Conservation (phyloP, 2,329 filamentous ascomycete species). For the Sclerotinia sclerotiorum region DNA sequence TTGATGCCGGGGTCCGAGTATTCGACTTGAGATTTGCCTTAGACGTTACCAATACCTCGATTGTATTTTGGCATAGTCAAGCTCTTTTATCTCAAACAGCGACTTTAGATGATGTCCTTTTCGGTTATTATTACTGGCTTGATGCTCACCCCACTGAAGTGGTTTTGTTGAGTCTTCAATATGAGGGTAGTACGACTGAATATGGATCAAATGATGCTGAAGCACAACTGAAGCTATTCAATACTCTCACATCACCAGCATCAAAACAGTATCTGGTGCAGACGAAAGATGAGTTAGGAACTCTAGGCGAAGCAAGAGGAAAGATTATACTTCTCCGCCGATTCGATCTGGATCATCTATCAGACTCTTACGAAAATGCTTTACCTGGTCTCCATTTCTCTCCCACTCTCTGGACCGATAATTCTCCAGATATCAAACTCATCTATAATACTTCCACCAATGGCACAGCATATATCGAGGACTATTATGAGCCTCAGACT, state of each 20-base stretch:
- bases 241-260: conserved; percentile 43
- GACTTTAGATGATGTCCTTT: conserved; percentile 47
- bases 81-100: conserved; percentile 48
- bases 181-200: conserved; percentile 44
- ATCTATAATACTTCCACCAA: conserved; percentile 44
- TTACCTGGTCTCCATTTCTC: conserved; percentile 51
- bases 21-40: conserved; percentile 53
- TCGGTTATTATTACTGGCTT: conserved; percentile 51
- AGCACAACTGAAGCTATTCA: conserved; percentile 44
- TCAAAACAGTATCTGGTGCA: conserved; percentile 46
- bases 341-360: conserved; percentile 60
- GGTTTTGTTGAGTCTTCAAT: conserved; percentile 49
- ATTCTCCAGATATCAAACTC: conserved; percentile 44
- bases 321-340: conserved; percentile 84
- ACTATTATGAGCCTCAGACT: conserved; percentile 48
- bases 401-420: conserved; percentile 47
- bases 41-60: conserved; percentile 46
- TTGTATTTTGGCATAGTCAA: conserved; percentile 51
- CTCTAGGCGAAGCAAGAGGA: conserved; percentile 73
- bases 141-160: conserved; percentile 48
- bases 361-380: conserved; percentile 39
- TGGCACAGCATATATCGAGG: conserved; percentile 49
- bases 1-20: conserved; percentile 49
- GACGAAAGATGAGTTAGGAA: conserved; percentile 44
- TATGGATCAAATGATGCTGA: conserved; percentile 41